Conservation (phyloP, 2,329 filamentous ascomycete species). For the Verticillium tricorpus region DNA sequence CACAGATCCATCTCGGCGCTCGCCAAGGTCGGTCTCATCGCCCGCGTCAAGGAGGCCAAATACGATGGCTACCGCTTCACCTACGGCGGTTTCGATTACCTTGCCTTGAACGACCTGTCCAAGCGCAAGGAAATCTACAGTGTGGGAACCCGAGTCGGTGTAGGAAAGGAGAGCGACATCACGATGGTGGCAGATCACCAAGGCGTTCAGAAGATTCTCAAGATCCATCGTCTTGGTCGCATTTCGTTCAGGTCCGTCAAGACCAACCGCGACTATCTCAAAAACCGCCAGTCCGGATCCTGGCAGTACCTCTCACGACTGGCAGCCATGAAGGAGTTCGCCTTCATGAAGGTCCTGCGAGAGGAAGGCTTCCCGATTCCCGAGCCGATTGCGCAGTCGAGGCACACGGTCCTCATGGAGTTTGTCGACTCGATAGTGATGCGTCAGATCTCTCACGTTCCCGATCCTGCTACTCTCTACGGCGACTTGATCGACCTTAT, state of each 20-base stretch:
- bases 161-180: conserved; percentile 97
- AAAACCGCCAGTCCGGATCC: conserved; percentile 70
- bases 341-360: conserved; percentile 84
- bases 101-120: conserved; percentile 88
- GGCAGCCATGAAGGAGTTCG: conserved; percentile 88
- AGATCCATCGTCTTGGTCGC: conserved; percentile 91
- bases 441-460: conserved; percentile 79
- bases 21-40: conserved; percentile 88
- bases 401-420: conserved; percentile 95
- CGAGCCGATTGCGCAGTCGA: conserved; percentile 79
- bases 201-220: conserved; percentile 77
- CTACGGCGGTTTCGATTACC: conserved; percentile 94
- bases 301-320: conserved; percentile 98
- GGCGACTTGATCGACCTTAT: conserved; percentile 87
- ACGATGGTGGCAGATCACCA: conserved; percentile 81
- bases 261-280: conserved; percentile 90
- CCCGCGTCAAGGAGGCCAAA: conserved; percentile 88
- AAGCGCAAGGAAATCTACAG: conserved; percentile 79
- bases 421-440: conserved; percentile 89
- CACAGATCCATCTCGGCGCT: conserved; percentile 84
- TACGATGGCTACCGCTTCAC: conserved; percentile 97
- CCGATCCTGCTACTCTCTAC: conserved; percentile 81
- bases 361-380: conserved; percentile 88
- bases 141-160: conserved; percentile 89
- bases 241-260: conserved; percentile 98